Evolutionary conservation across 2,329 filamentous ascomycete species (phyloP), one percentile per base, ranked within the genome.

Genomic region (Delphinella strobiligena): DNA sequence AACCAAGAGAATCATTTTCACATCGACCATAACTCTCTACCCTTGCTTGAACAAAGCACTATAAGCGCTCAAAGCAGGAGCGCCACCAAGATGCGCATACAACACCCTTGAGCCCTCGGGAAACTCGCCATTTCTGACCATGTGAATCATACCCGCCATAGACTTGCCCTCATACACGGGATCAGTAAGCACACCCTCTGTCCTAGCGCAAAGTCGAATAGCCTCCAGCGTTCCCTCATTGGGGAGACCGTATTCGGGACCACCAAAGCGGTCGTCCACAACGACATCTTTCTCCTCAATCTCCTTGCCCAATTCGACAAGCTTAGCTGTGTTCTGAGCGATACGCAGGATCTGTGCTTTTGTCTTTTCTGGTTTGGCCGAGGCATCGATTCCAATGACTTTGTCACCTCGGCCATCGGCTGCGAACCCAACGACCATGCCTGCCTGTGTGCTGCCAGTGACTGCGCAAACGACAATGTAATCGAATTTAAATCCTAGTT

Each of bases 151-250:
- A 0, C 80, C 80, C 3, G 78, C 78, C 55, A 85, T 61, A 49
- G 75, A 81, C 70, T 85, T 85, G 1, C 81, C 81, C 60, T 83
- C 80, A 51, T 85, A 85, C 1, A 85, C 80, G 0, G 80, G 80
- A 52, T 85, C 80, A 0, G 79, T 84, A 46, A 85, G 80, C 49
- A 85, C 78, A 0, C 72, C 80, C 61, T 85, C 81, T 1, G 74
- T 82, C 43, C 64, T 57, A 0, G 80, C 80, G 4, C 75, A 77
- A 52, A 81, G 77, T 55, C 71, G 71, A 54, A 85, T 84, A 0
- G 79, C 80, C 22, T 75, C 75, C 36, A 79, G 68, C 1, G 80
- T 85, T 50, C 63, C 62, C 54, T 74, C 61, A 47, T 81, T 76
- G 0, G 79, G 77, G 41, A 82, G 68, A 2, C 80, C 81, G 55